These are phyloP conservation scores for Lentinula detonsa DNA, from an alignment of 768 basidiomycete species.

Conservation along the genomic window DNA sequence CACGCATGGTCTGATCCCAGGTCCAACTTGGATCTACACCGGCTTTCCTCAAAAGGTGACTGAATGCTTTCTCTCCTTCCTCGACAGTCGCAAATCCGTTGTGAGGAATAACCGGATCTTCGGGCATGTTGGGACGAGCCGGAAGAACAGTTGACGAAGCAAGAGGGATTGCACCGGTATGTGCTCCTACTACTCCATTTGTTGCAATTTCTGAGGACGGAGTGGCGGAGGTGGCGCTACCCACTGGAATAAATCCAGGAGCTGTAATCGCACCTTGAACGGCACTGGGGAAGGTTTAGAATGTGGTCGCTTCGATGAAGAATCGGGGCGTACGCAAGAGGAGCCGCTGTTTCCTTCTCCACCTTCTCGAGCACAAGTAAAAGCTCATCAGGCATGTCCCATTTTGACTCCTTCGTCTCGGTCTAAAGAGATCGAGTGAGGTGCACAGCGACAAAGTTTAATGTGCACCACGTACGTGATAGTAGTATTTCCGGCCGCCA, in stretches of 20 bases:
- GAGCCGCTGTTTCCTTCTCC: slow-evolving; percentile 58
- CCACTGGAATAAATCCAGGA: slow-evolving; percentile 37
- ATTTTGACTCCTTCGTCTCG: slow-evolving; percentile 89
- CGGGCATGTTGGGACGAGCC: slow-evolving; percentile 72
- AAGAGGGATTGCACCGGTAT: slow-evolving; percentile 56
- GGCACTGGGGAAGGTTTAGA: background rate
- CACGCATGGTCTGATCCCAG: slow-evolving; percentile 98
- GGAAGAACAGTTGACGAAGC: slow-evolving; percentile 57
- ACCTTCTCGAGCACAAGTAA: slow-evolving; percentile 79
- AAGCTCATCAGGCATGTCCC: slow-evolving; percentile 96
- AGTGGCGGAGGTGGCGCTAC: slow-evolving; percentile 39
- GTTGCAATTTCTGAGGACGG: slow-evolving; percentile 16
- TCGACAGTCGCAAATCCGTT: slow-evolving; percentile 83
- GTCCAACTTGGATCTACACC: slow-evolving; percentile 91
- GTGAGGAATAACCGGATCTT: slow-evolving; percentile 84
- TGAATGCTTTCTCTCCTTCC: slow-evolving; percentile 93
- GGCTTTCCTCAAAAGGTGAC: slow-evolving; percentile 81
- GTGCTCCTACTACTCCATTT: slow-evolving; percentile 47
- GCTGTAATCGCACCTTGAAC: slow-evolving; percentile 20
- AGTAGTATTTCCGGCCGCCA: slow-evolving; percentile 87
- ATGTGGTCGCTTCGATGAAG: background rate
- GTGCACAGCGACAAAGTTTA: background rate
- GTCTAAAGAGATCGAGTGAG: slow-evolving; percentile 38
- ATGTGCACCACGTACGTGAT: slow-evolving; percentile 51
- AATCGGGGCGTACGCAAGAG: slow-evolving; percentile 14